These are phyloP conservation scores for Novymonas esmeraldas DNA, from an alignment of 208 protist genomes.

Conservation along the genomic window DNA sequence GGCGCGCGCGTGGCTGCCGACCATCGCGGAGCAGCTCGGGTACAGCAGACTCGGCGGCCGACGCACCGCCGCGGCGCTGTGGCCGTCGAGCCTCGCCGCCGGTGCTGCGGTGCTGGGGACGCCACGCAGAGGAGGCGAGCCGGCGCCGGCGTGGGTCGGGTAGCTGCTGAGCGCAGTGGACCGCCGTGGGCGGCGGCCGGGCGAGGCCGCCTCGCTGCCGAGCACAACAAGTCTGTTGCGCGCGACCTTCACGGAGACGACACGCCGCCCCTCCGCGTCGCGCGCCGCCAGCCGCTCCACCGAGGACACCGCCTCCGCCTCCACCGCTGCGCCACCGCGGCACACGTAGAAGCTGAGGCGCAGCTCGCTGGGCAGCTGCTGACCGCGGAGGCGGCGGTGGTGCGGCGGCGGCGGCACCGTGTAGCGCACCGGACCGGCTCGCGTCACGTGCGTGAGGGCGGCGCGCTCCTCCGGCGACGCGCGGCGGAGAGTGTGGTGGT, in stretches of 20 bases:
- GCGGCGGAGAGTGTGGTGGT: neutral
- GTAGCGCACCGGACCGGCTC: slow-evolving; percentile 35
- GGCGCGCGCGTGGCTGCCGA: slow-evolving; percentile 1
- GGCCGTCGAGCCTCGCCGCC: too few species aligned
- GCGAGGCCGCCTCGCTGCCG: slow-evolving; percentile 1
- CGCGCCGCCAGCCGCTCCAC: slow-evolving; percentile 30
- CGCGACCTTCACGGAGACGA: slow-evolving; percentile 11
- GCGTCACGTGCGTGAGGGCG: slow-evolving; percentile 23
- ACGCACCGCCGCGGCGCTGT: too few species aligned
- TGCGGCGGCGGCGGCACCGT: slow-evolving; percentile 11
- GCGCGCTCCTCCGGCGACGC: neutral
- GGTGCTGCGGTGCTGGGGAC: too few species aligned
- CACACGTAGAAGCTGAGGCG: slow-evolving; percentile 38
- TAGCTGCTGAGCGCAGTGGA: neutral
- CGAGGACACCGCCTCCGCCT: neutral
- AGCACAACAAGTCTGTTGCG: slow-evolving; percentile 9
- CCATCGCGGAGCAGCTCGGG: slow-evolving; percentile 22
- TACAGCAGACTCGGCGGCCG: too few species aligned
- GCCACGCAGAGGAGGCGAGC: too few species aligned
- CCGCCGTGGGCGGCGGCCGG: neutral
- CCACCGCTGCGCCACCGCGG: neutral
- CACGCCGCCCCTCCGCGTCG: slow-evolving; percentile 10
- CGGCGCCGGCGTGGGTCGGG: too few species aligned
- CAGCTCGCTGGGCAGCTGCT: slow-evolving; percentile 12
- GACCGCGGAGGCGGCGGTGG: neutral